A percentile compares a stretch with the other conserved stretches of the same genome.
phyloP scores from a whole-genome alignment of 257 asterid genomes.

The Solanum gandarillasii region DNA sequence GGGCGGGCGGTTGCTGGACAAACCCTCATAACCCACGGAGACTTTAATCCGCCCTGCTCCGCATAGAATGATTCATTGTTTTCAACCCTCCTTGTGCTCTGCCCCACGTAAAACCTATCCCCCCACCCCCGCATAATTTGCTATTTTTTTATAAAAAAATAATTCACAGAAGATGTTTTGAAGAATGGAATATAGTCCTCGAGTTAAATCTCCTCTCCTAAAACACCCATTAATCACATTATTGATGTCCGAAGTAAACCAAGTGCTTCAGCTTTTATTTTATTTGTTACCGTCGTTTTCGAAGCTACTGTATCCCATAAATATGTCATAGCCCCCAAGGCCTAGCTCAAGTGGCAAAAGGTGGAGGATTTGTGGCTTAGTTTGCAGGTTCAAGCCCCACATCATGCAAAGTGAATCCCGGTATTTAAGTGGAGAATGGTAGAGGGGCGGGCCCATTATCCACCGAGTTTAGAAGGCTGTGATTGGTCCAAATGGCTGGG shows the following conservation, averaged over 20 bases:
- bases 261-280: background rate
- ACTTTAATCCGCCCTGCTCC: background rate
- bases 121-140: background rate
- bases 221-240: background rate
- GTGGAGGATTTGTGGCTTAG: too few species aligned
- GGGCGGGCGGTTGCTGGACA: background rate
- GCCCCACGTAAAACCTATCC: background rate
- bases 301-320: background rate
- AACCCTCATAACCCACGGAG: background rate
- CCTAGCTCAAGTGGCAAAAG: too few species aligned
- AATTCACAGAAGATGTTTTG: background rate
- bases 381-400: too few species aligned
- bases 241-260: background rate
- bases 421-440: too few species aligned
- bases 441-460: too few species aligned
- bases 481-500: too few species aligned
- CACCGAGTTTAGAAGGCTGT: too few species aligned
- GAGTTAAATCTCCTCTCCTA: background rate
- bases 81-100: background rate
- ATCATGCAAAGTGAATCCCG: too few species aligned
- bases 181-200: background rate
- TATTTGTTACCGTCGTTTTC: background rate
- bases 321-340: background rate
- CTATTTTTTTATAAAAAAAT: background rate
- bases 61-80: background rate